A percentile compares a stretch with the other conserved stretches of the same genome.
Evolutionary conservation across 2,329 filamentous ascomycete genomes (phyloP).

Genomic region (Scedosporium minutisporum): DNA sequence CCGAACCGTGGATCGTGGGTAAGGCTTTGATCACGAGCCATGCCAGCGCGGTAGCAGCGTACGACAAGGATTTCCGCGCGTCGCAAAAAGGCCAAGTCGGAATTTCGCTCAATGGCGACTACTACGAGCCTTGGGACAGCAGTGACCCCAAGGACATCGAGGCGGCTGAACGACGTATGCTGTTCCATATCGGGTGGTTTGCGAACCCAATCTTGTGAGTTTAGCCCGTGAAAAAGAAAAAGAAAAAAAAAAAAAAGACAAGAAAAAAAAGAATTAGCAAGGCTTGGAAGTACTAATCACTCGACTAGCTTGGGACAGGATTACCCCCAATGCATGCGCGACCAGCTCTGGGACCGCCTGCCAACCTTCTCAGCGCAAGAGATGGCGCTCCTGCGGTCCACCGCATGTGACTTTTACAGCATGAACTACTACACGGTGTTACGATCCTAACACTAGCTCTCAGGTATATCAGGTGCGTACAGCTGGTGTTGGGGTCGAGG

Average conservation of each 20-base stretch:
- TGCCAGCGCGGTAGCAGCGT: slow-evolving; percentile 20
- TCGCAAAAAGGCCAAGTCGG: slow-evolving; percentile 22
- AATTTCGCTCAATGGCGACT: slow-evolving; percentile 27
- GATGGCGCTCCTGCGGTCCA: slow-evolving; percentile 14
- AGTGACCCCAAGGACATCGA: slow-evolving; percentile 16
- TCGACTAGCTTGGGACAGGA: slow-evolving; percentile 17
- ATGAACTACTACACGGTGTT: slow-evolving; percentile 33
- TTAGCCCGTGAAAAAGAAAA: too few relatives aligned
- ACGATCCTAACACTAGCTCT: too few relatives aligned
- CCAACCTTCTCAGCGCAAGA: slow-evolving; percentile 20
- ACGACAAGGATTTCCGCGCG: slow-evolving; percentile 21
- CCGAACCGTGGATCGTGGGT: slow-evolving; percentile 25
- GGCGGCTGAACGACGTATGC: slow-evolving; percentile 23
- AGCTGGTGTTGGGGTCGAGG: too few relatives aligned
- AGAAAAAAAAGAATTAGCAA: too few relatives aligned
- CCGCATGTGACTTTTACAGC: slow-evolving; percentile 25
- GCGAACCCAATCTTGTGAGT: slow-evolving; percentile 27
- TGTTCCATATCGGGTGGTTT: slow-evolving; percentile 30
- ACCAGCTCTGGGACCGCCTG: slow-evolving; percentile 21
- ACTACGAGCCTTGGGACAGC: slow-evolving; percentile 25
- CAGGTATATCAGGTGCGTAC: too few relatives aligned
- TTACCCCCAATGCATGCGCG: slow-evolving; percentile 26
- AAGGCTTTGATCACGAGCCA: slow-evolving; percentile 26
- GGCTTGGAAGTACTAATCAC: too few relatives aligned
- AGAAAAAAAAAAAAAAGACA: too few relatives aligned